Evolutionary conservation across 1,139 yeast species (phyloP).

Genomic region (Pichia terricola): DNA sequence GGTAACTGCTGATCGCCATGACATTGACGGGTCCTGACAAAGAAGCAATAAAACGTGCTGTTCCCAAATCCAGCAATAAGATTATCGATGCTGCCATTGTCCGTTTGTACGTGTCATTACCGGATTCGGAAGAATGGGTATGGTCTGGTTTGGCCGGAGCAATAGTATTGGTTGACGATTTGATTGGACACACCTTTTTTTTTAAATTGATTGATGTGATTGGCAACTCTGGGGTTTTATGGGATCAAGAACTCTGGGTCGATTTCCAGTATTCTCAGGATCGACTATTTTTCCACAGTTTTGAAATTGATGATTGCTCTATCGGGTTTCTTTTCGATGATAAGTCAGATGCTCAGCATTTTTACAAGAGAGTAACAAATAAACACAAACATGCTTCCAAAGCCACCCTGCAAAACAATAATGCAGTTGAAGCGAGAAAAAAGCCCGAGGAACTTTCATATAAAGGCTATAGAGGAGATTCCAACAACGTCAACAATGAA

Average conservation of each 20-base stretch:
- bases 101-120: conserved; percentile 79
- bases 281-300: conserved; percentile 87
- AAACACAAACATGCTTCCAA: conserved; percentile 79
- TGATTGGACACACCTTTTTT: conserved; percentile 90
- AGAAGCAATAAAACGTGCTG: conserved; percentile 76
- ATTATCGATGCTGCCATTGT: conserved; percentile 89
- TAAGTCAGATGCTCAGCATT: conserved; percentile 77
- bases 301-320: conserved; percentile 83
- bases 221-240: conserved; percentile 77
- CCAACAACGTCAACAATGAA: conserved; percentile 21
- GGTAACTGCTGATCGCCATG: too few relatives aligned
- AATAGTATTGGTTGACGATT: conserved; percentile 75
- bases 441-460: conserved; percentile 27
- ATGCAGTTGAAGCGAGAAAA: conserved; percentile 71
- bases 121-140: conserved; percentile 72
- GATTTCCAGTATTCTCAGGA: conserved; percentile 88
- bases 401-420: conserved; percentile 75
- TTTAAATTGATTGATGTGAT: conserved; percentile 76
- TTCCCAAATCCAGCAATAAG: conserved; percentile 84
- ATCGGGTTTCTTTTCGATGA: conserved; percentile 91
- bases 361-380: conserved; percentile 64
- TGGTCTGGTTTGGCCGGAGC: conserved; percentile 91
- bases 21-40: conserved; percentile 58
- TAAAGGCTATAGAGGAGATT: conserved; percentile 71
- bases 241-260: conserved; percentile 94